Evolutionary conservation across 1,139 yeast genomes (phyloP).

Genomic region (Yamadazyma triangularis): DNA sequence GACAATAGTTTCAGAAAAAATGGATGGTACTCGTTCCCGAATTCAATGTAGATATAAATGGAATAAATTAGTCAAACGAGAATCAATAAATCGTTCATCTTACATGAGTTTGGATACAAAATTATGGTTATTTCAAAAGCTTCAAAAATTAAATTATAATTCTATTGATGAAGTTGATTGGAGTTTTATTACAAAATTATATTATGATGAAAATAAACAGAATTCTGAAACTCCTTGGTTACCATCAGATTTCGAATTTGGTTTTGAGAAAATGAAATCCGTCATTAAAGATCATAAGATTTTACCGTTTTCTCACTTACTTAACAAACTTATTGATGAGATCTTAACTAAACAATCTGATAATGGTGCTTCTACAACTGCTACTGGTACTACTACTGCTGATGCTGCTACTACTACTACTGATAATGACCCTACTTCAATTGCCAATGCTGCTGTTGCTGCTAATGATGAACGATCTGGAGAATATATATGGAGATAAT

Average conservation of each 20-base stretch:
- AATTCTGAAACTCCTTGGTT: constrained; percentile 17
- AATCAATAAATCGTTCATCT: constrained; percentile 46
- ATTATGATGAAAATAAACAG: constrained; percentile 8
- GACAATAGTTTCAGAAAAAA: constrained; percentile 84
- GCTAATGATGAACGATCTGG: too few relatives aligned
- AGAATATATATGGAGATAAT: too few relatives aligned
- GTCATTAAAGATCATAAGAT: constrained; percentile 27
- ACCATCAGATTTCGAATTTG: constrained; percentile 30
- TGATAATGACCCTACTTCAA: too few relatives aligned
- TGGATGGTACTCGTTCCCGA: constrained; percentile 85
- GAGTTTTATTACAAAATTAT: constrained; percentile 21
- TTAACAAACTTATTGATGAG: constrained; percentile 20
- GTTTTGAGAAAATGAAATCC: constrained; percentile 31
- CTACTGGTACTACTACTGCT: too few relatives aligned
- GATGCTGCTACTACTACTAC: too few relatives aligned
- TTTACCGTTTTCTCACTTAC: constrained; percentile 18
- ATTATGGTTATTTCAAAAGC: constrained; percentile 52
- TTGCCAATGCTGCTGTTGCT: too few relatives aligned
- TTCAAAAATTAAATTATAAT: constrained; percentile 45
- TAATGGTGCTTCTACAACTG: too few relatives aligned
- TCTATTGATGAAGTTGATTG: constrained; percentile 57
- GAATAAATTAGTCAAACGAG: constrained; percentile 71
- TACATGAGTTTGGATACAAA: constrained; percentile 48
- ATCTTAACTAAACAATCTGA: background rate
- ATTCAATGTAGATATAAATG: constrained; percentile 95